Conservation (phyloP, 2,329 filamentous ascomycete species). For the Beauveria pseudobassiana region DNA sequence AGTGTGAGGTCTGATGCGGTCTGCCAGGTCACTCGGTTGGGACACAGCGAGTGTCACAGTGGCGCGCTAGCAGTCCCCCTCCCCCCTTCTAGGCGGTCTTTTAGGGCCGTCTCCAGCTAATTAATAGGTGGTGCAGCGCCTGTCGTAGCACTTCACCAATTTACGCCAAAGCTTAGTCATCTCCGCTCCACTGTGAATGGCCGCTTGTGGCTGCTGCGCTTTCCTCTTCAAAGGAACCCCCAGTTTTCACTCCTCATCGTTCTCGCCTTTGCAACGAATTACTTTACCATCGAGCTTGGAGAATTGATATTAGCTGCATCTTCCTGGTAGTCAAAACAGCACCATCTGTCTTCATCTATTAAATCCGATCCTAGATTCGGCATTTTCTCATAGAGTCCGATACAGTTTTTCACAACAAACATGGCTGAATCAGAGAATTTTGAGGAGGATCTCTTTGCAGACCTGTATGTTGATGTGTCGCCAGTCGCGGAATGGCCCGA, state of each 20-base stretch:
- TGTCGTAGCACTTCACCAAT: not conserved
- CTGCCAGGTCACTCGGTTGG: conserved; percentile 10
- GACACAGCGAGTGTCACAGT: conserved; percentile 3
- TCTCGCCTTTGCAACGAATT: not conserved
- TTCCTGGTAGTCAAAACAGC: not conserved
- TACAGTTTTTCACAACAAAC: not conserved
- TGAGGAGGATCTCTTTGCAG: conserved; percentile 92
- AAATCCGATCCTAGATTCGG: not conserved
- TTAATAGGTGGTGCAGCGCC: not conserved
- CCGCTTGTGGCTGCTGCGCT: not conserved
- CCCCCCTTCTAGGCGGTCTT: not conserved
- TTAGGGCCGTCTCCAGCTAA: not conserved
- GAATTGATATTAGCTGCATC: not conserved
- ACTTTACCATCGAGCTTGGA: not conserved
- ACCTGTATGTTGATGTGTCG: conserved; percentile 58
- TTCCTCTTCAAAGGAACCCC: not conserved
- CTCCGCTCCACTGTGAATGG: not conserved
- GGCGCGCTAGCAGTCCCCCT: not conserved
- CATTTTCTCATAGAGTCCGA: not conserved
- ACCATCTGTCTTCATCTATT: not conserved
- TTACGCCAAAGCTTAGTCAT: conserved; percentile 8
- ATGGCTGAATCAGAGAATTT: conserved; percentile 79
- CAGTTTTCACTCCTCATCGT: not conserved
- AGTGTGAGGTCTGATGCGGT: conserved; percentile 11
- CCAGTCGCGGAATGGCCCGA: not conserved